These are phyloP conservation scores for Cryptococcus sp. DNA, from an alignment of 1,284 basidiomycete genomes.

Conservation along the genomic window DNA sequence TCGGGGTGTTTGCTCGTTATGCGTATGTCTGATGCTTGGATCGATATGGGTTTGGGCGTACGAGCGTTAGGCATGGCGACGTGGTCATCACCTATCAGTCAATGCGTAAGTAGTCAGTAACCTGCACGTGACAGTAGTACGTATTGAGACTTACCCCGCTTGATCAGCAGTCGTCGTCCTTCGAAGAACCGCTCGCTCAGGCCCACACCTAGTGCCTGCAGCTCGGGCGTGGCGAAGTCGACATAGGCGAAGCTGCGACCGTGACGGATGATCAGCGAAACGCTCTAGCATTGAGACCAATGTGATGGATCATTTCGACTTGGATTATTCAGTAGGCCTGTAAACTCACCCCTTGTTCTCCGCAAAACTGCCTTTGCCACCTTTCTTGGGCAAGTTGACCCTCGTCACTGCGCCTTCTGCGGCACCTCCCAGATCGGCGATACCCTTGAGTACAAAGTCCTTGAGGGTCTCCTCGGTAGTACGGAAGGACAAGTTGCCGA, in stretches of 20 bases:
- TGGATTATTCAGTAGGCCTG: neutral
- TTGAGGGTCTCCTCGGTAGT: slow-evolving; percentile 73
- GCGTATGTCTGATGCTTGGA: slow-evolving; percentile 32
- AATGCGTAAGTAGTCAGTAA: neutral
- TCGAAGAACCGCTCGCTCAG: slow-evolving; percentile 80
- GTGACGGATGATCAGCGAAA: neutral
- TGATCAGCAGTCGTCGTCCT: slow-evolving; percentile 87
- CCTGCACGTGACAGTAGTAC: too few relatives aligned
- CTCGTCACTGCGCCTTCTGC: slow-evolving; percentile 53
- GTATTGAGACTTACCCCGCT: slow-evolving; percentile 68
- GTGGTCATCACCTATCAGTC: slow-evolving; percentile 65
- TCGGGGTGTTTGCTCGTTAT: slow-evolving; percentile 50
- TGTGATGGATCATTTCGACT: neutral
- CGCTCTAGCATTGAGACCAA: neutral
- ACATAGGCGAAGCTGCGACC: slow-evolving; percentile 84
- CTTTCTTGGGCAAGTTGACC: slow-evolving; percentile 58
- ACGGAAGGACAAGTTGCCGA: slow-evolving; percentile 92
- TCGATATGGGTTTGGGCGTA: slow-evolving; percentile 58
- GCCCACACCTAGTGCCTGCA: slow-evolving; percentile 71
- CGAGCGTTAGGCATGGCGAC: slow-evolving; percentile 45
- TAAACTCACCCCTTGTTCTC: slow-evolving; percentile 58
- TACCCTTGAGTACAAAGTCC: slow-evolving; percentile 70
- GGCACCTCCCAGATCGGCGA: slow-evolving; percentile 49
- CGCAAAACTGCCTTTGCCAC: slow-evolving; percentile 49
- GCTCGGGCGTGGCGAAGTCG: slow-evolving; percentile 80